Percentiles rank a stretch among this genome's conserved stretches.
Conservation (phyloP, 2,329 filamentous ascomycete genomes). For the Cadophora sp. region DNA sequence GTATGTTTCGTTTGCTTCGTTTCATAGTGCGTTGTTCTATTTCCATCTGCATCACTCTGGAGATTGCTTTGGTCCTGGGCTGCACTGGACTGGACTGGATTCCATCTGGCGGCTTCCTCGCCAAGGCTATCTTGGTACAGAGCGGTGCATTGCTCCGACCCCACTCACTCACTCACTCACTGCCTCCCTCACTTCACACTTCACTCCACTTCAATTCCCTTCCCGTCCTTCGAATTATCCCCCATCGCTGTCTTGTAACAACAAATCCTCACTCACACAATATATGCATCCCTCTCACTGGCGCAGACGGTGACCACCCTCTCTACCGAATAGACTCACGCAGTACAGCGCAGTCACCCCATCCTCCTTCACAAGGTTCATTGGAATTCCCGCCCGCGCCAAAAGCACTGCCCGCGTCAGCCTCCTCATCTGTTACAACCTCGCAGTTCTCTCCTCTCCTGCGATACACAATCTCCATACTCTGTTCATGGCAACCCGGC, state of each 20-base stretch:
- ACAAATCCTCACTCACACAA: background rate
- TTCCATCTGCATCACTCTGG: background rate
- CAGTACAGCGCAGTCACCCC: background rate
- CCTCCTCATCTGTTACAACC: constrained; percentile 5
- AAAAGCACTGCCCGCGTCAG: constrained; percentile 11
- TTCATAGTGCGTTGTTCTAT: background rate
- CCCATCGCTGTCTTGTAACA: background rate
- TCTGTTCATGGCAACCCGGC: background rate
- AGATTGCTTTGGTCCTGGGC: background rate
- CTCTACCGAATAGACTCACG: background rate
- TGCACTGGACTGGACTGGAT: background rate
- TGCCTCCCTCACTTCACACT: background rate
- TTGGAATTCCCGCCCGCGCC: background rate
- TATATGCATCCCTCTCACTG: background rate
- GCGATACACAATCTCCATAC: background rate
- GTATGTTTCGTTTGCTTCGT: background rate
- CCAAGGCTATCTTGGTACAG: background rate
- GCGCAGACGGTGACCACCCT: background rate
- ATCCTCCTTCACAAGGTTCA: background rate
- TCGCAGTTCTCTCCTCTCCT: background rate
- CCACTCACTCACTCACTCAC: background rate
- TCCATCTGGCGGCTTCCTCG: background rate
- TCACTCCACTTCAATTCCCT: background rate
- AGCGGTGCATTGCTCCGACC: background rate
- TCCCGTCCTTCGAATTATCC: background rate